A percentile compares a stretch with the other conserved stretches of the same genome.
phyloP scores from a whole-genome alignment of 495 filamentous ascomycete species.

The Penicillium steckii region DNA sequence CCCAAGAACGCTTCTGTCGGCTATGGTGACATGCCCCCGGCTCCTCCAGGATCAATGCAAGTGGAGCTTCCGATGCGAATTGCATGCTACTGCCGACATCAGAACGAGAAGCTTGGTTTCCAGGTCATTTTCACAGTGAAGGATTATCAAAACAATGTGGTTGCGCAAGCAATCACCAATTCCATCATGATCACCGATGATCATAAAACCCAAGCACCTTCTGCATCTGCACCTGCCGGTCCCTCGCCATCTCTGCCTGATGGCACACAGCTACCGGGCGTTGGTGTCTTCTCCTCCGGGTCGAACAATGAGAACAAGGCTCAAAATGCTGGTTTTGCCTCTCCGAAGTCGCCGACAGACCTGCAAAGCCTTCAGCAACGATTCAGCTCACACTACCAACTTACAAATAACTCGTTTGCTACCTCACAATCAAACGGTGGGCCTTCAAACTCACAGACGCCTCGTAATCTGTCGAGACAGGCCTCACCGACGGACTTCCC shows the following conservation, averaged over 20 bases:
- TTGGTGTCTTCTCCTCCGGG: conserved; percentile 44
- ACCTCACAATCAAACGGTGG: conserved; percentile 38
- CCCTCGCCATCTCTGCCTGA: conserved; percentile 41
- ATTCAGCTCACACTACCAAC: conserved; percentile 45
- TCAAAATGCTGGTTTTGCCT: conserved; percentile 18
- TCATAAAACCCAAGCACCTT: conserved; percentile 75
- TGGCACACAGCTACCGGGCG: conserved; percentile 43
- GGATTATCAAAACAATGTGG: conserved; percentile 66
- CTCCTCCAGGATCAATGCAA: conserved; percentile 64
- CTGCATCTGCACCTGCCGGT: conserved; percentile 33
- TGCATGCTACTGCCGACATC: conserved; percentile 94
- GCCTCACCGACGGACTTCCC: conserved; percentile 64
- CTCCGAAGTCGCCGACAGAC: conserved; percentile 48
- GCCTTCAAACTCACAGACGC: conserved; percentile 51
- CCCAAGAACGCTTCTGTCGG: conserved; percentile 35
- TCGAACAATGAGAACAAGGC: conserved; percentile 29
- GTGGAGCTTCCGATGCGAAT: conserved; percentile 92
- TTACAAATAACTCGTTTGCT: conserved; percentile 36
- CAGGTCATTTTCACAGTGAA: conserved; percentile 93
- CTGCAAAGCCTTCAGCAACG: conserved; percentile 52
- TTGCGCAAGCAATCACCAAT: conserved; percentile 81
- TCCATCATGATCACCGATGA: conserved; percentile 96
- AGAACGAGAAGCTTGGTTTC: conserved; percentile 87
- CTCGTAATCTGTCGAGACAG: conserved; percentile 67
- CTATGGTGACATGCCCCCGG: conserved; percentile 33